A percentile compares a stretch with the other conserved stretches of the same genome.
phyloP scores from a whole-genome alignment of 345 rosid species.

The Populus simonii region DNA sequence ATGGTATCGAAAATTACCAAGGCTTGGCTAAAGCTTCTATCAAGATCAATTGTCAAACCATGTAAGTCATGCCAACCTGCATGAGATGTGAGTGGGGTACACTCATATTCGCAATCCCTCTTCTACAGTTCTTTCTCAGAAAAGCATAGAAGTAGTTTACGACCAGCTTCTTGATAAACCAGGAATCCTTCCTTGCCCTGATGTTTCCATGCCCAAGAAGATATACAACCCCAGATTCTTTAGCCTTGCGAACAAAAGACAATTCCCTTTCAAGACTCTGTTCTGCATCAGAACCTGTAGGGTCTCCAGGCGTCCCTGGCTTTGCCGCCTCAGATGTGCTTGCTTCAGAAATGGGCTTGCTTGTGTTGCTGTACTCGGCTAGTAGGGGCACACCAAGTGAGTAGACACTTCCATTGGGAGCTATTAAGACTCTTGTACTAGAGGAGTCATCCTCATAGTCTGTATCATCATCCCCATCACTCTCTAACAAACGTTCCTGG shows the following conservation, averaged over 20 bases:
- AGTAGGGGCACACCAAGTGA: conserved; percentile 83
- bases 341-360: conserved; percentile 44
- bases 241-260: conserved; percentile 86
- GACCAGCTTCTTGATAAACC: conserved; percentile 90
- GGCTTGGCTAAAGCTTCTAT: conserved; percentile 1
- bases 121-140: conserved; percentile 90
- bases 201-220: conserved; percentile 98
- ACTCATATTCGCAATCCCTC: conserved; percentile 86
- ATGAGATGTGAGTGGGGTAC: conserved; percentile 92
- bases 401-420: conserved; percentile 88
- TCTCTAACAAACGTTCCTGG: conserved; percentile 84
- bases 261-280: conserved; percentile 92
- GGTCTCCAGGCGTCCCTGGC: conserved; percentile 33
- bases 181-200: conserved; percentile 93
- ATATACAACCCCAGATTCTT: conserved; percentile 94
- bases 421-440: conserved; percentile 64
- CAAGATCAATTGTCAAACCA: conserved; percentile 58
- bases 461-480: conserved; percentile 68
- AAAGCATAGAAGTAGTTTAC: conserved; percentile 95
- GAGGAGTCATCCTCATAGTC: conserved; percentile 60
- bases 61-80: conserved; percentile 99
- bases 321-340: conserved; percentile 53
- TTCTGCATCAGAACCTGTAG: conserved; percentile 52
- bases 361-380: conserved; percentile 50
- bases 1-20: neutral